These are phyloP conservation scores for Alternaria arbusti DNA, from an alignment of 2,329 filamentous ascomycete species.

Conservation along the genomic window DNA sequence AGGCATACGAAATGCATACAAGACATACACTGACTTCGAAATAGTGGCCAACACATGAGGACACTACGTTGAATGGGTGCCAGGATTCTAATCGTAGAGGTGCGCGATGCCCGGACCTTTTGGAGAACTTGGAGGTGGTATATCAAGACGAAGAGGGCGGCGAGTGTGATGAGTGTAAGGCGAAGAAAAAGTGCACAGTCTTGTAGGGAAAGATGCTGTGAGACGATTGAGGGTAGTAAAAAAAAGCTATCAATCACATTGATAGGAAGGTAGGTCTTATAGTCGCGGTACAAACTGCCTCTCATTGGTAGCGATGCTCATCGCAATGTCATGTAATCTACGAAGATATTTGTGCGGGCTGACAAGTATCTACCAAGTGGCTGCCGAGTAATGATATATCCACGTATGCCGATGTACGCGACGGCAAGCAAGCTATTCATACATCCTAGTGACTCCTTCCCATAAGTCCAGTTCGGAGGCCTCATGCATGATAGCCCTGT, in stretches of 20 bases:
- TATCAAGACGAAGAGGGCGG: neutral
- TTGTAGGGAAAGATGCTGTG: neutral
- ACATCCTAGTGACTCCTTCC: neutral
- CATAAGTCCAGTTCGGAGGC: neutral
- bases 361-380: neutral
- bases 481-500: neutral
- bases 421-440: neutral
- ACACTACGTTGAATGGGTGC: constrained; percentile 4
- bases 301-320: too few relatives aligned
- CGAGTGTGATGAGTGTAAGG: constrained; percentile 5
- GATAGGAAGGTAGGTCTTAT: neutral
- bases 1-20: neutral
- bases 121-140: constrained; percentile 2
- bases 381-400: neutral
- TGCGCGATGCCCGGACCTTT: constrained; percentile 1
- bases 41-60: constrained; percentile 11
- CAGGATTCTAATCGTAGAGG: constrained; percentile 10
- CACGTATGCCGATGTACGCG: neutral
- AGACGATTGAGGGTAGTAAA: neutral
- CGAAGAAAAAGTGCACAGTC: neutral
- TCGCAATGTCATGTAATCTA: neutral
- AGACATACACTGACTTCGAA: neutral
- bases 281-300: too few relatives aligned
- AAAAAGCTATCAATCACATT: neutral
- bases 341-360: neutral